phyloP scores from a whole-genome alignment of 2,329 filamentous ascomycete genomes.

The Pseudofabraea citricarpa region DNA sequence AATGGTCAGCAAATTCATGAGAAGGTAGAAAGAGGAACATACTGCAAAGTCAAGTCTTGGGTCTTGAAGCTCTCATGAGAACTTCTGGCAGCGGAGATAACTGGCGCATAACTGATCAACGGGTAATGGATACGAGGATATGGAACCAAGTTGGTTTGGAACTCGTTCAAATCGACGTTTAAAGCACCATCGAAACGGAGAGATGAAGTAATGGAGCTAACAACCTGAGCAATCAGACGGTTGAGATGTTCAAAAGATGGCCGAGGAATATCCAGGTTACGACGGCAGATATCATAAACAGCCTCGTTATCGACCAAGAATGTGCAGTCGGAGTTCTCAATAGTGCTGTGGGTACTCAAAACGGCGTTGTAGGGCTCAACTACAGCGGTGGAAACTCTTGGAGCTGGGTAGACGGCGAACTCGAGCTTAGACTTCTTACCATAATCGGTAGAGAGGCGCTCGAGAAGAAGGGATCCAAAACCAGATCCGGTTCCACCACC shows the following conservation, averaged over 20 bases:
- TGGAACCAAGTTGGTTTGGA: constrained; percentile 65
- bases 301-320: constrained; percentile 67
- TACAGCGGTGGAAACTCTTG: constrained; percentile 59
- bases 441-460: constrained; percentile 59
- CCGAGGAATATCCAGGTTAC: constrained; percentile 59
- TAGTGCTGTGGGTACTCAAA: constrained; percentile 52
- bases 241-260: constrained; percentile 62
- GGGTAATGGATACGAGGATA: constrained; percentile 66
- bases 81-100: constrained; percentile 55
- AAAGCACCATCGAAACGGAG: constrained; percentile 61
- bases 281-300: constrained; percentile 63
- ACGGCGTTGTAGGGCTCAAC: constrained; percentile 66
- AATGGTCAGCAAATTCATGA: constrained; percentile 5
- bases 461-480: constrained; percentile 59
- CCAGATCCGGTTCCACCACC: constrained; percentile 64
- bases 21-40: constrained; percentile 20
- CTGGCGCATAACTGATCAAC: constrained; percentile 60
- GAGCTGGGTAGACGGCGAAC: constrained; percentile 61
- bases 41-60: constrained; percentile 60
- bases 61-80: constrained; percentile 64
- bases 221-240: constrained; percentile 62
- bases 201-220: constrained; percentile 62
- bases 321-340: constrained; percentile 64
- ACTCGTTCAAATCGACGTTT: constrained; percentile 65
- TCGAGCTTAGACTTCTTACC: constrained; percentile 67